Evolutionary conservation across 108 stramenopile genomes (phyloP), one percentile per base, ranked within the genome.

Genomic region (Parietichytrium sp.): DNA sequence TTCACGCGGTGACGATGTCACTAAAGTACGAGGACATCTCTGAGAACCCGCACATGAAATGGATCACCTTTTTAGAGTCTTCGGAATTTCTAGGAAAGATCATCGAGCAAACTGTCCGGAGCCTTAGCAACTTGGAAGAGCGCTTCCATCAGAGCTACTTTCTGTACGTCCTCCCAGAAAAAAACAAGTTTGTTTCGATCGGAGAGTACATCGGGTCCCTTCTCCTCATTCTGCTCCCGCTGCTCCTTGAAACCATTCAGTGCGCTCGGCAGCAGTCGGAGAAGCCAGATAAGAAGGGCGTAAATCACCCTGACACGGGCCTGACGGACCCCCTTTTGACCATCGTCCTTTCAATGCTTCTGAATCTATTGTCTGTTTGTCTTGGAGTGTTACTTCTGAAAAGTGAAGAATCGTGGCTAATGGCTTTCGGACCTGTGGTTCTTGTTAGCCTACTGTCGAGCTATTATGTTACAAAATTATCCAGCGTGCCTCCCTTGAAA

Each of bases 101-200:
- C 20, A 38, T 25, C 15, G 61, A 72, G 42, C 61, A 72, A n/a
- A 72, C 61, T n/a, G 6, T 72, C 6, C 61, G 61, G 10, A 72
- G 61, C 20, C 42, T 72, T n/a, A 72, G 61, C 61, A 72, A 72
- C 61, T 45, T 72, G 61, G 61, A 72, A 42, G 61, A 72, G 20
- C 36, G 45, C 2, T 72, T 72, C 2, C 61, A 72, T 38, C 61
- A 72, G 61, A 45, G 38, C 8, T 72, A 72, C 42, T 72, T 72
- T 45, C 20, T 72, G 16, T 72, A 72, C 20, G 42, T 72, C n/a
- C 20, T 72, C 6, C 61, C 61, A 6, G 61, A 72, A 13, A 23
- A 10, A 42, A 23, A 25, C 6, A n/a, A 45, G 1, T 72, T 72
- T 2, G 61, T 72, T 33, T 45, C 38, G 38, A 72, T 72, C 45